Percentiles rank a stretch among this genome's conserved stretches.
Conservation (phyloP, 768 basidiomycete species). For the Rhodotorula graminis region DNA sequence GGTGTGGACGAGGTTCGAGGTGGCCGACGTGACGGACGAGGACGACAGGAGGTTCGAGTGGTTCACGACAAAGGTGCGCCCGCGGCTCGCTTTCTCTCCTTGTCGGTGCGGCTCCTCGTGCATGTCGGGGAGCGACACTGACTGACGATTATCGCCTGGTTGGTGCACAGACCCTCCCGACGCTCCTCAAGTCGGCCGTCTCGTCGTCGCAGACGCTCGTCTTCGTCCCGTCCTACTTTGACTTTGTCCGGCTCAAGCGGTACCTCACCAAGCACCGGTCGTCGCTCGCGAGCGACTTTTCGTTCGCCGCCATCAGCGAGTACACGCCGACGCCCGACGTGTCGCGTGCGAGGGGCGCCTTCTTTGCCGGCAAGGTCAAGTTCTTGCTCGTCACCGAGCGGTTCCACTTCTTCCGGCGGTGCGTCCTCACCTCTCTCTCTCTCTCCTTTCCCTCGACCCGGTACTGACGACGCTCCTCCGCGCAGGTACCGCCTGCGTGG, state of each 20-base stretch:
- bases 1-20: constrained; percentile 73
- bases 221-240: constrained; percentile 91
- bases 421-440: constrained; percentile 22
- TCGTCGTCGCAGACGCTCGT: constrained; percentile 81
- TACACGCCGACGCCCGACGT: constrained; percentile 93
- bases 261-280: constrained; percentile 53
- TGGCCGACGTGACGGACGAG: constrained; percentile 65
- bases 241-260: constrained; percentile 87
- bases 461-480: not conserved
- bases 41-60: constrained; percentile 78
- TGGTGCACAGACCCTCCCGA: constrained; percentile 63
- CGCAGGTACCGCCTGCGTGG: constrained; percentile 85
- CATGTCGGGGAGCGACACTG: not conserved
- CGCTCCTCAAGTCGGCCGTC: constrained; percentile 83
- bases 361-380: constrained; percentile 78
- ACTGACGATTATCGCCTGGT: no score
- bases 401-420: constrained; percentile 97
- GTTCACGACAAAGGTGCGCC: constrained; percentile 73
- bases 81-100: not conserved
- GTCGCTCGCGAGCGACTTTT: constrained; percentile 63
- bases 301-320: constrained; percentile 86
- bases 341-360: constrained; percentile 82
- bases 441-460: not conserved
- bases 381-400: constrained; percentile 90
- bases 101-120: not conserved